Base-by-base conservation (phyloP, 2,329 filamentous ascomycete species). In the Mollisiaceae sp. region DNA sequence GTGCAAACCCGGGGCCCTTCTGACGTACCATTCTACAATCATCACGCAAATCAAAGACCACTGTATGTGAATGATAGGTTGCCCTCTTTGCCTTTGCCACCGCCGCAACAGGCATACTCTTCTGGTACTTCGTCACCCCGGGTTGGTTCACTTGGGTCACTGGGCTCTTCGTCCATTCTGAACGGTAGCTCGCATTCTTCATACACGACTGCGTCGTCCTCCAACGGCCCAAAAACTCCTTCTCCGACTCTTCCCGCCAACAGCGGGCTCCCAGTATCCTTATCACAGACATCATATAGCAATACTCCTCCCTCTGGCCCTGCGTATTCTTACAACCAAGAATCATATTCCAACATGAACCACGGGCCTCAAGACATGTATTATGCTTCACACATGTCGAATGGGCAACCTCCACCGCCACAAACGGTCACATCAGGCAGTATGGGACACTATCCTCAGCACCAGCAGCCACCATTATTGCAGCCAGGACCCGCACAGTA, bases 351-450 rank as follows among this genome's bases (percentile, higher is more conserved):
- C 75, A 82, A 77, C 79, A 97, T 97, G 94, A 97, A 97, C 82
- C 90, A 91, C 79, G 85, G 86, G 73, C 86, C 88, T 75, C 84
- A 88, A 72, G 94, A 97, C 74, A 91, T 96, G 89, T 95, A 97
- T 78, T 93, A 95, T 75, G 85, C 89, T 76, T 81, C 85, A 74
- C 91, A 95, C 79, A 89, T 96, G 83, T 91, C 91, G 73, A 86
- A 89, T 71, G 90, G 89, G 67, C 91, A 92, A 77, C 84, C 88
- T 66, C 91, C 91, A 74, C 84, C 89, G 65, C 89, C 91, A 11
- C 91, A 93, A 77, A 89, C 91, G 24, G 91, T 91, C 55, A 90
- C 92, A 15, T 91, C 93, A 0, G 83, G 89, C 65, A 85, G 83
- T 60, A 85, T 96, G 78, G 82, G 86, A 54, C 91, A 94, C 72